Conservation (phyloP, 805 yeast genomes). For the Saccharomycopsis fibuligera region DNA sequence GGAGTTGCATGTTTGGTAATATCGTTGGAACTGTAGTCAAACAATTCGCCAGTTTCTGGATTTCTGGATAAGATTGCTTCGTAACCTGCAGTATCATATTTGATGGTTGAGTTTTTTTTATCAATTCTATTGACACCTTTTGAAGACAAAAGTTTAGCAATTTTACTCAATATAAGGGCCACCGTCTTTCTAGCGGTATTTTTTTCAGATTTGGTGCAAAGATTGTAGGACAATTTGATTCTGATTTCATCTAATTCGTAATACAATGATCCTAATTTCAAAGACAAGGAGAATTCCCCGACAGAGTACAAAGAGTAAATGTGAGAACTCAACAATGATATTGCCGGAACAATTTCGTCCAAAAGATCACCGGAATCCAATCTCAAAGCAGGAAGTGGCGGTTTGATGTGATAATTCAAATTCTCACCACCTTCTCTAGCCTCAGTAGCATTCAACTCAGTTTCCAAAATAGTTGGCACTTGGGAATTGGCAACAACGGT, state of each 20-base stretch:
- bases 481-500: conserved; percentile 21
- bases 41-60: conserved; percentile 49
- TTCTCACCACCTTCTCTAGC: conserved; percentile 28
- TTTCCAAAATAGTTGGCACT: conserved; percentile 32
- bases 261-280: conserved; percentile 47
- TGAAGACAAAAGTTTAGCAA: conserved; percentile 53
- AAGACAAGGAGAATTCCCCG: conserved; percentile 60
- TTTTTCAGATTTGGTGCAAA: conserved; percentile 50
- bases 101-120: conserved; percentile 27
- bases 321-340: conserved; percentile 54
- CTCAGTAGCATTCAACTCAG: conserved; percentile 27
- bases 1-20: conserved; percentile 37
- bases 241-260: conserved; percentile 53
- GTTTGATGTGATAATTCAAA: conserved; percentile 33
- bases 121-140: conserved; percentile 29
- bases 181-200: conserved; percentile 43
- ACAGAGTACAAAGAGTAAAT: conserved; percentile 65
- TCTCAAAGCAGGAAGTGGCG: conserved; percentile 50
- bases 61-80: conserved; percentile 65
- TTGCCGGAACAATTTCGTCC: conserved; percentile 52
- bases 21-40: conserved; percentile 30
- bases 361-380: conserved; percentile 38
- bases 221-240: conserved; percentile 42
- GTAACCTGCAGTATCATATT: conserved; percentile 54
- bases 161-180: conserved; percentile 46